Percentiles rank a stretch among this genome's conserved stretches.
Conservation (phyloP, 2,329 filamentous ascomycete species). For the Monosporascus sp. region DNA sequence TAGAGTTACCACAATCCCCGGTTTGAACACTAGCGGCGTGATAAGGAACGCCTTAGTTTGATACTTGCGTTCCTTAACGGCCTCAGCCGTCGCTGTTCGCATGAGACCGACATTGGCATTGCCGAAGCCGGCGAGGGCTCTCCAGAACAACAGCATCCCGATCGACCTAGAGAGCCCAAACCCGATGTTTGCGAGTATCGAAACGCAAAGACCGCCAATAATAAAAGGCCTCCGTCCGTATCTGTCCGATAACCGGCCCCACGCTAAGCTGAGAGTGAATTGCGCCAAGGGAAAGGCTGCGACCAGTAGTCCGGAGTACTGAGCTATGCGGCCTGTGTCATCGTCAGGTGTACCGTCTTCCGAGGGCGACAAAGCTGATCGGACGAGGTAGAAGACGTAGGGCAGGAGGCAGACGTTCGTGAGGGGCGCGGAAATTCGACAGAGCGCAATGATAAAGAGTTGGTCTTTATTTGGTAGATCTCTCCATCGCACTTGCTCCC, state of each 20-base stretch:
- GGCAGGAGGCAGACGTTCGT: conserved; percentile 62
- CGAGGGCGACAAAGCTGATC: conserved; percentile 46
- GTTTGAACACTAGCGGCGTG: conserved; percentile 61
- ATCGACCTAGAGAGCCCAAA: conserved; percentile 65
- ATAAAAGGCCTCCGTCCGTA: conserved; percentile 59
- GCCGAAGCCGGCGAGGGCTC: conserved; percentile 57
- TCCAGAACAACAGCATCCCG: conserved; percentile 50
- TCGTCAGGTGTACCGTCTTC: conserved; percentile 32
- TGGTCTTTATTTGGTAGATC: conserved; percentile 34
- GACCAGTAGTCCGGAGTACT: conserved; percentile 63
- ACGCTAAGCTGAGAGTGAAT: conserved; percentile 63
- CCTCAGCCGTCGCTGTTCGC: conserved; percentile 69
- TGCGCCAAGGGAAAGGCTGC: conserved; percentile 65
- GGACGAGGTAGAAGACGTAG: conserved; percentile 71
- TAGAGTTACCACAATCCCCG: conserved; percentile 35
- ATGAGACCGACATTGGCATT: conserved; percentile 73
- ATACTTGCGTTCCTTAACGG: conserved; percentile 64
- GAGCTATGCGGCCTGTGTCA: conserved; percentile 52
- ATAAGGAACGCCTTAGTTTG: conserved; percentile 39
- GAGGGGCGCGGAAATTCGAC: conserved; percentile 54
- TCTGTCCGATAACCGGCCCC: conserved; percentile 57
- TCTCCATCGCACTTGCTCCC: conserved; percentile 21
- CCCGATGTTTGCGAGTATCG: conserved; percentile 57
- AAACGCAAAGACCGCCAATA: conserved; percentile 58
- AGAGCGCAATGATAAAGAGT: conserved; percentile 29